Conservation (phyloP, 345 rosid species). For the Arabidopsis thaliana region TAIR10.1 NC_003070.9:4253001-4253500, state of each 20-base stretch:
- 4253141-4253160: conserved; percentile 58
- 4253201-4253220: conserved; percentile 21
- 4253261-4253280: conserved; percentile 95
- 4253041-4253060: conserved; percentile 77
- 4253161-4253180: conserved; percentile 16
- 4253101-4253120: conserved; percentile 95
- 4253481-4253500: conserved; percentile 35
- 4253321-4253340: conserved; percentile 89
- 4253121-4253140: conserved; percentile 93
- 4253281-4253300: conserved; percentile 97
- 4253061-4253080: conserved; percentile 71
- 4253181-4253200: conserved; percentile 16
- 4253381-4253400: conserved; percentile 95
- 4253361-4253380: conserved; percentile 95
- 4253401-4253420: conserved; percentile 48
- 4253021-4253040: conserved; percentile 97
- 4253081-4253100: conserved; percentile 93
- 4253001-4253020: conserved; percentile 92
- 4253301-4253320: conserved; percentile 86
- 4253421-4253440: conserved; percentile 27
- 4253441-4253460: conserved; percentile 6
- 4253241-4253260: conserved; percentile 64
- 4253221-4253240: conserved; percentile 38
- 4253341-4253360: conserved; percentile 98
- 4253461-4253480: conserved; percentile 27